These are phyloP conservation scores for Anacardium occidentale DNA, from an alignment of 345 rosid species.

Conservation along the genomic window DNA sequence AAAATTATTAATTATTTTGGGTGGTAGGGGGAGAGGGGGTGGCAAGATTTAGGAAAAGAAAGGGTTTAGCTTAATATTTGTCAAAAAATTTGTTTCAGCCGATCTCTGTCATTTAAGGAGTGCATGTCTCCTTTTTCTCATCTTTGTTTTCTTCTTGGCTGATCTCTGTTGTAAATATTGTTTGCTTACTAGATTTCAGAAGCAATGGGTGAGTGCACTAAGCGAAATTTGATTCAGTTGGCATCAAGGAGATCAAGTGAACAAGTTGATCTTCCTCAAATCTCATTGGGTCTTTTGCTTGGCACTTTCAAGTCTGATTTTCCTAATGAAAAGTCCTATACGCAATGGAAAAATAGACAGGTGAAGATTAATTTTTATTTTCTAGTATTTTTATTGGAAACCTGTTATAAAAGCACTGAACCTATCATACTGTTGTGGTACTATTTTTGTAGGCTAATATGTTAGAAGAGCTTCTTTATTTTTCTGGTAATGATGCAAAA, in stretches of 20 bases:
- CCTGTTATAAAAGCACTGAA: slow-evolving; percentile 13
- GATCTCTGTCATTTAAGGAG: too few relatives aligned
- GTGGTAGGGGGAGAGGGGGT: background rate
- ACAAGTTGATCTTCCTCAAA: slow-evolving; percentile 75
- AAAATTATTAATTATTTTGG: background rate
- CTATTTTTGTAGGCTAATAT: slow-evolving; percentile 57
- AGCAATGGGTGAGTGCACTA: slow-evolving; percentile 68
- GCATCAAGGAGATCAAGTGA: slow-evolving; percentile 48
- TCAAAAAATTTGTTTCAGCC: too few relatives aligned
- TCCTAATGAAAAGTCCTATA: slow-evolving; percentile 67
- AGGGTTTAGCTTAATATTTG: background rate
- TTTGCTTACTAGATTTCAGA: slow-evolving; percentile 71
- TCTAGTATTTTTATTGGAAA: slow-evolving; percentile 1
- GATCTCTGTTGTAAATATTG: slow-evolving; percentile 23
- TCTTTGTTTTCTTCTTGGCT: background rate
- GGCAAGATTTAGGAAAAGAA: background rate
- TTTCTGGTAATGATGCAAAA: slow-evolving; percentile 41
- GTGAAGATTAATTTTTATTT: slow-evolving; percentile 32
- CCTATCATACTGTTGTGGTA: slow-evolving; percentile 19
- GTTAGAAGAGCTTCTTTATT: slow-evolving; percentile 74
- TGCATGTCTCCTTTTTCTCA: background rate
- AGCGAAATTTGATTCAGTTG: slow-evolving; percentile 68
- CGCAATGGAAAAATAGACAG: slow-evolving; percentile 91
- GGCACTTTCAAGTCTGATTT: slow-evolving; percentile 83
- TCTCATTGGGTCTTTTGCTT: slow-evolving; percentile 75